phyloP scores from a whole-genome alignment of 192 early-diverging fungal genomes.

The Geranomyces variabilis region DNA sequence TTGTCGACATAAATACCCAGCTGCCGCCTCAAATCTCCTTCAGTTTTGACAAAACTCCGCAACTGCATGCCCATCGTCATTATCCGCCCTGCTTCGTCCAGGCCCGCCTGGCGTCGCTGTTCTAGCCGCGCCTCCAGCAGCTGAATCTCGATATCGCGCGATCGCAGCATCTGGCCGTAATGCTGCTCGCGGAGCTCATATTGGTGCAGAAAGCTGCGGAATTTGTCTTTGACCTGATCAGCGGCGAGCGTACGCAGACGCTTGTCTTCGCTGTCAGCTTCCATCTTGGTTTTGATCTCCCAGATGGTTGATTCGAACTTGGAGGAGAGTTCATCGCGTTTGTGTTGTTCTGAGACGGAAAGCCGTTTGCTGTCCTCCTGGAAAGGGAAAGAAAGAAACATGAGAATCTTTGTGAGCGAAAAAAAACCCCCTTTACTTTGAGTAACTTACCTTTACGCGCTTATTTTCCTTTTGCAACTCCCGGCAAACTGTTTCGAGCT shows the following conservation, averaged over 20 bases:
- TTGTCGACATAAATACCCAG: slow-evolving; percentile 65
- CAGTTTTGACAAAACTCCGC: slow-evolving; percentile 53
- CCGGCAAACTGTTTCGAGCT: slow-evolving; percentile 62
- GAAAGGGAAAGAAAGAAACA: background rate
- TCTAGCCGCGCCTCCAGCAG: slow-evolving; percentile 60
- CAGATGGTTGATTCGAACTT: slow-evolving; percentile 64
- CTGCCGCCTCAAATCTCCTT: slow-evolving; percentile 61
- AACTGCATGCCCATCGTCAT: slow-evolving; percentile 51
- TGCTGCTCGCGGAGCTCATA: slow-evolving; percentile 66
- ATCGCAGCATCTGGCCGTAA: slow-evolving; percentile 58
- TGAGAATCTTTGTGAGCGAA: too few relatives aligned
- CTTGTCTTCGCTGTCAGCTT: slow-evolving; percentile 48
- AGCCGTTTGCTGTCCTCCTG: slow-evolving; percentile 57
- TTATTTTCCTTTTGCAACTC: slow-evolving; percentile 65
- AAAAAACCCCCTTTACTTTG: too few relatives aligned
- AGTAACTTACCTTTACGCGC: slow-evolving; percentile 50
- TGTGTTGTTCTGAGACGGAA: slow-evolving; percentile 51
- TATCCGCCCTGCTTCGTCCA: slow-evolving; percentile 44
- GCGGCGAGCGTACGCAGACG: slow-evolving; percentile 25
- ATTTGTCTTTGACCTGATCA: slow-evolving; percentile 59
- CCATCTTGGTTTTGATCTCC: slow-evolving; percentile 63
- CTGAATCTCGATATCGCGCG: slow-evolving; percentile 63
- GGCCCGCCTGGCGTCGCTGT: slow-evolving; percentile 45
- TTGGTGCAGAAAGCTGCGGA: slow-evolving; percentile 63
- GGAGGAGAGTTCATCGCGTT: slow-evolving; percentile 59